These are phyloP conservation scores for Gilbertella persicaria DNA, from an alignment of 371 early-diverging fungal genomes.

Conservation along the genomic window DNA sequence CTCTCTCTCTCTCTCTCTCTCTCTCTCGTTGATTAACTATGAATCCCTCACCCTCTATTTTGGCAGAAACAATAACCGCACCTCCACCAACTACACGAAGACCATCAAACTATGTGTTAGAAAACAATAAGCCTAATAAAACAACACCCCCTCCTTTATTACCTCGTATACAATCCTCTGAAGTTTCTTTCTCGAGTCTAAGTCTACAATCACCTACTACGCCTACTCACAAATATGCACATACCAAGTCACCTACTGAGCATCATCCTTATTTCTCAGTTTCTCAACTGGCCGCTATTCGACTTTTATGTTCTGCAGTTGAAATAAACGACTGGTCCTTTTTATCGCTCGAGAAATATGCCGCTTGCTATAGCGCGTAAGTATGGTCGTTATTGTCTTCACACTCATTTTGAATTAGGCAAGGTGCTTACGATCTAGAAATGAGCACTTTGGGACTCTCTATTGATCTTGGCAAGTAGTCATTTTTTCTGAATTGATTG, in stretches of 20 bases:
- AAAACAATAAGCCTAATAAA: not conserved
- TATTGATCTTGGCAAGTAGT: conserved; percentile 59
- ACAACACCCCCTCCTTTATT: not conserved
- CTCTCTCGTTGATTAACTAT: no score
- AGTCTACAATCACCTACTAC: not conserved
- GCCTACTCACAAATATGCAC: not conserved
- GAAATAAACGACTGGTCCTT: conserved; percentile 33
- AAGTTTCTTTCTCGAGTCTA: not conserved
- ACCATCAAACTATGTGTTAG: not conserved
- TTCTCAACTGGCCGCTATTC: conserved; percentile 38
- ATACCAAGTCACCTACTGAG: conserved; percentile 2
- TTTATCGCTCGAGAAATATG: conserved; percentile 45
- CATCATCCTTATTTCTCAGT: conserved; percentile 34
- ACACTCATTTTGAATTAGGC: conserved; percentile 35
- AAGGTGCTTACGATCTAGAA: conserved; percentile 75
- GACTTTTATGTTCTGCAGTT: conserved; percentile 40
- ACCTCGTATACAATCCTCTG: not conserved
- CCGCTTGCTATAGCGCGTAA: conserved; percentile 38
- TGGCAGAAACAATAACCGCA: not conserved
- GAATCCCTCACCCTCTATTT: not conserved
- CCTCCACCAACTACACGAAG: not conserved
- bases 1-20: no score
- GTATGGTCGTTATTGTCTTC: not conserved
- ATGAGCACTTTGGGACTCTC: conserved; percentile 68
- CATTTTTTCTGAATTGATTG: not conserved